These are phyloP conservation scores for Austroboletus eburneus DNA, from an alignment of 768 basidiomycete genomes.

Conservation along the genomic window DNA sequence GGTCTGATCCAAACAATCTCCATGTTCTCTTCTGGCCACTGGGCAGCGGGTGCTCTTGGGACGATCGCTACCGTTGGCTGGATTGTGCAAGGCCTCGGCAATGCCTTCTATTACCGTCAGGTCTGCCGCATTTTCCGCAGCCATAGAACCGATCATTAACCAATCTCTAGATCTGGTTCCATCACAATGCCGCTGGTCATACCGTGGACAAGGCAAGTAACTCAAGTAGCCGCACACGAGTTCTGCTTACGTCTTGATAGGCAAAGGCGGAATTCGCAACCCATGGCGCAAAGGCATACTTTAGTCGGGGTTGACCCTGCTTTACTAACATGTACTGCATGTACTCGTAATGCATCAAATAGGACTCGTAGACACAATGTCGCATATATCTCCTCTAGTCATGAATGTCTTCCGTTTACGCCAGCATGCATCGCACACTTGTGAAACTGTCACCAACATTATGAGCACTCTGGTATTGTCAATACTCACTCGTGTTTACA, in stretches of 20 bases:
- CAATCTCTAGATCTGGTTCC: conserved; percentile 60
- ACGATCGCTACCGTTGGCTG: conserved; percentile 82
- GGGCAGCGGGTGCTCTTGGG: conserved; percentile 80
- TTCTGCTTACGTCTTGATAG: conserved; percentile 35
- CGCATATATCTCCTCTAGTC: not conserved
- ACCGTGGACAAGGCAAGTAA: conserved; percentile 73
- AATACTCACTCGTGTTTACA: too few relatives aligned
- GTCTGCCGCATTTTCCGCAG: conserved; percentile 38
- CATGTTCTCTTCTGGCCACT: conserved; percentile 64
- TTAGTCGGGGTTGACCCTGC: conserved; percentile 63
- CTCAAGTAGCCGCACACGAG: not conserved
- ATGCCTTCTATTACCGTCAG: conserved; percentile 75
- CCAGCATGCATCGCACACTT: not conserved
- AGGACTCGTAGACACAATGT: not conserved
- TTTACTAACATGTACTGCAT: conserved; percentile 11
- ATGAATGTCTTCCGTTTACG: not conserved
- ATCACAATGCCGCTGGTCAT: conserved; percentile 81
- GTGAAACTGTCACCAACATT: conserved; percentile 9
- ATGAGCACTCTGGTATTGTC: conserved; percentile 3
- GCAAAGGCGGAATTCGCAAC: conserved; percentile 79
- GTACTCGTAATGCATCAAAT: conserved; percentile 17
- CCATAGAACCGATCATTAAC: conserved; percentile 5
- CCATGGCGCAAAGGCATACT: conserved; percentile 86
- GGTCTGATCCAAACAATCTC: conserved; percentile 92
- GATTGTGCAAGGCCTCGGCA: conserved; percentile 81